Base-by-base conservation (phyloP, 306 rosid genomes). In the Astragalus membranaceus region DNA sequence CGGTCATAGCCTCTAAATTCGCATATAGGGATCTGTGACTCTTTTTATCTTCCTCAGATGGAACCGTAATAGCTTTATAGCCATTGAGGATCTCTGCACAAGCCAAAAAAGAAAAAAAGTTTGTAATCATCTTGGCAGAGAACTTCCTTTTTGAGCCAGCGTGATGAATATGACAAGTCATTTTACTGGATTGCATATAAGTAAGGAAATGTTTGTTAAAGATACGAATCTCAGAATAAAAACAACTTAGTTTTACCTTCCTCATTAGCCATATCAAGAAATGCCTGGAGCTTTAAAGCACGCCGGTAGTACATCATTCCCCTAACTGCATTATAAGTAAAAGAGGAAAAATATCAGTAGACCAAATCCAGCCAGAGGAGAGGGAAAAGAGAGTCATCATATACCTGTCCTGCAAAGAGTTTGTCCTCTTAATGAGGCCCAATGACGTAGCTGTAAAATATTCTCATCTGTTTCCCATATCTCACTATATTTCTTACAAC, bases 271-370 rank as follows among this genome's bases (percentile, higher is more conserved):
- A 94, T 88, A 80, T 94, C 99, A 61, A 94, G 99, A 86, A 94
- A 94, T 63, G 99, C 96, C 82, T 94, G 99, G 80, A 94, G 99
- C 89, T 87, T 88, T 80, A 94, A 64, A 50, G 99, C 97, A 78
- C 97, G 83, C 74, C 97, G 86, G 63, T 90, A 88, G 67, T 94
- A 94, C 99, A 94, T 94, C 90, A 94, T 94, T 75, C 99, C 99
- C 84, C 99, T 86, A 63, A 94, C 99, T 94, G 85, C 64, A 83
- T n/a, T n/a, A n/a, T 66, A 58, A 72, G 68, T 63, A 83, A 37
- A 65, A 65, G 56, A 56, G 17, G 67, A 48, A 69, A 75, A 69
- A 56, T 39, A 54, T 73, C 15, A 49, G 76, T 59, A n/a, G 35
- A 57, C 44, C 69, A 69, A 75, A 59, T 56, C 42, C 61, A 68